phyloP scores from a whole-genome alignment of 2,329 filamentous ascomycete species.

The Exserohilum turcica region DNA sequence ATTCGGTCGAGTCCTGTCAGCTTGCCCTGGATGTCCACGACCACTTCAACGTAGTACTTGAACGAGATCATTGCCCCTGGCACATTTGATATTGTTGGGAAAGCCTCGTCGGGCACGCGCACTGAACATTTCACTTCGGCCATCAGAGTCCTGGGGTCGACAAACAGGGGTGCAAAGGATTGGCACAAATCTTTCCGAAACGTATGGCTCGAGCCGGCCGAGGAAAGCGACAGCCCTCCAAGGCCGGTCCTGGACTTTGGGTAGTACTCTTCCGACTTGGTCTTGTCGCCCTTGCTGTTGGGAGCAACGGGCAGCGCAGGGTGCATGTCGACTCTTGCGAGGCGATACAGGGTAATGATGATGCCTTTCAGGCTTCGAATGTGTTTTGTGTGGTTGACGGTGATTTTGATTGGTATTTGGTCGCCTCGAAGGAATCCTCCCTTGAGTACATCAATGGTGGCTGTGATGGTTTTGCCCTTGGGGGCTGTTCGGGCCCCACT shows the following conservation, averaged over 20 bases:
- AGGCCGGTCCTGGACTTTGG: conserved; percentile 86
- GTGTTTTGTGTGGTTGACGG: conserved; percentile 83
- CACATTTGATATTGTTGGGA: conserved; percentile 87
- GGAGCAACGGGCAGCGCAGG: conserved; percentile 65
- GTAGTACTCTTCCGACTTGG: conserved; percentile 82
- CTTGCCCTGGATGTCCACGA: conserved; percentile 89
- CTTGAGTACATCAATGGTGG: conserved; percentile 79
- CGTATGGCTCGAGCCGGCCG: conserved; percentile 84
- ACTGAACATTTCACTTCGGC: conserved; percentile 82
- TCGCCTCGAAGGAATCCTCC: conserved; percentile 88
- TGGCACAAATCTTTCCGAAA: conserved; percentile 95
- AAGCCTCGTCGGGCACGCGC: conserved; percentile 84
- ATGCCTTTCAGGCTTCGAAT: conserved; percentile 92
- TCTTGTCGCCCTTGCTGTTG: conserved; percentile 68
- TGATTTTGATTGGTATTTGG: conserved; percentile 76
- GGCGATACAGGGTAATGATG: conserved; percentile 88
- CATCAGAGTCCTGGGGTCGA: conserved; percentile 78
- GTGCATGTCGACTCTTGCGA: conserved; percentile 85
- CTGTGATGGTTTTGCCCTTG: conserved; percentile 79
- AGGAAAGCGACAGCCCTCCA: conserved; percentile 83
- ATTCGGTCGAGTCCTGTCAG: conserved; percentile 74
- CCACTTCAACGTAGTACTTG: conserved; percentile 89
- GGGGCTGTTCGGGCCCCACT: conserved; percentile 59
- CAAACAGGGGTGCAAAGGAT: conserved; percentile 83
- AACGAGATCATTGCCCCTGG: conserved; percentile 95